Base-by-base conservation (phyloP, 768 basidiomycete genomes). In the Leccinum olivaceopallidum region DNA sequence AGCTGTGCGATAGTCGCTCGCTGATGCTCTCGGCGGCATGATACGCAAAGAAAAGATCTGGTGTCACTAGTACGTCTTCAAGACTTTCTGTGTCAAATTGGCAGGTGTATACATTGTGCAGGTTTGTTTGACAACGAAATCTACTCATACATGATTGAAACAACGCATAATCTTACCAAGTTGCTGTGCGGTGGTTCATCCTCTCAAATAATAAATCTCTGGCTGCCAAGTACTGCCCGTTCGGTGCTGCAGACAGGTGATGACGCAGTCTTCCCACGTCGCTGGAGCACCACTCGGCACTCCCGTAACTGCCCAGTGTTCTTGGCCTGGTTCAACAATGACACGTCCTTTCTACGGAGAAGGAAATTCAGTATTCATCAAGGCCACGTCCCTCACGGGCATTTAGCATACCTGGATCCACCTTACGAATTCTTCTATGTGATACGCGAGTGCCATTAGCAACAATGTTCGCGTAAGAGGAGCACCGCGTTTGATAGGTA, bases 161-260 rank as follows among this genome's bases (percentile, higher is more conserved):
- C n/a, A 28, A 63, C 20, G 28, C 39, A 57, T 51, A 44, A 58
- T 53, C 58, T 58, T 57, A 39, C 53, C 58, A 44, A 53, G 42
- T 20, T 30, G 28, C 55, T 14, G 32, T 39, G 54, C 56, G 8
- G 5, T 57, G 26, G 42, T 32, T 65, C 50, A 68, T 53, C 20
- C 50, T 61, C 58, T 70, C 24, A 14, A 64, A 54, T 67, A 69
- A 74, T 78, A 79, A 32, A 81, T 62, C 57, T 79, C 80, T 20
- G 76, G 70, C 57, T 80, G 78, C 80, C 81, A 82, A 37, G 68
- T 68, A 32, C 75, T 72, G n/a, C 78, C 79, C 12, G 73, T 76
- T 54, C 72, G 68, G 59, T 80, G 80, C 10, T 74, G 63, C 42
- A 80, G 58, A 48, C 71, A 68, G 55, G 77, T 78, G 60, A 83